Evolutionary conservation across 345 rosid species (phyloP).

Genomic region (Eutrema yunnanense): DNA sequence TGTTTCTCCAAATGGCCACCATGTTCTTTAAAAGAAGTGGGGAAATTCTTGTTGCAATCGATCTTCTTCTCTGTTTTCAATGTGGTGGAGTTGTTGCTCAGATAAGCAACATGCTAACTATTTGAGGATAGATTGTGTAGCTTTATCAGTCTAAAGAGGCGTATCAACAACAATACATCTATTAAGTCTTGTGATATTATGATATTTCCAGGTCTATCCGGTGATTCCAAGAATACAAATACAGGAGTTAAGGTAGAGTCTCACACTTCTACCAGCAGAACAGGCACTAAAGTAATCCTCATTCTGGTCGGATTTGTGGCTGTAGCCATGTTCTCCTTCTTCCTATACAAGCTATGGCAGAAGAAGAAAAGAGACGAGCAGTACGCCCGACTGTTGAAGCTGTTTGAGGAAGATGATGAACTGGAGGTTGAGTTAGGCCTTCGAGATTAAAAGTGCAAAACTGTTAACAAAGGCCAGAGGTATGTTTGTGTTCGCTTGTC

Average conservation of each 20-base stretch:
- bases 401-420: slow-evolving; percentile 98
- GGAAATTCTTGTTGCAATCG: not conserved
- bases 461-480: not conserved
- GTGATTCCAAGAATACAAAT: slow-evolving; percentile 40
- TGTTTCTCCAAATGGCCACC: not conserved
- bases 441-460: slow-evolving; percentile 42
- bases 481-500: slow-evolving; percentile 3
- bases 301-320: slow-evolving; percentile 46
- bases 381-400: slow-evolving; percentile 84
- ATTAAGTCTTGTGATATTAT: slow-evolving; percentile 1
- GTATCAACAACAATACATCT: not conserved
- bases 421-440: slow-evolving; percentile 97
- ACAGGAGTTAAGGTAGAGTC: slow-evolving; percentile 32
- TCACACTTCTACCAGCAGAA: slow-evolving; percentile 40
- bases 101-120: not conserved
- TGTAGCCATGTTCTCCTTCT: slow-evolving; percentile 48
- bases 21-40: not conserved
- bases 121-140: not conserved
- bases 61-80: slow-evolving; percentile 3
- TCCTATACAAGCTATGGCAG: slow-evolving; percentile 85
- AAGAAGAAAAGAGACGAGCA: slow-evolving; percentile 98
- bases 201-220: slow-evolving; percentile 44
- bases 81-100: not conserved
- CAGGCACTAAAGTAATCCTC: slow-evolving; percentile 46
- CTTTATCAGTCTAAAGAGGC: too few relatives aligned